phyloP scores from a whole-genome alignment of 192 early-diverging fungal species.

The Oehlia diaphana region DNA sequence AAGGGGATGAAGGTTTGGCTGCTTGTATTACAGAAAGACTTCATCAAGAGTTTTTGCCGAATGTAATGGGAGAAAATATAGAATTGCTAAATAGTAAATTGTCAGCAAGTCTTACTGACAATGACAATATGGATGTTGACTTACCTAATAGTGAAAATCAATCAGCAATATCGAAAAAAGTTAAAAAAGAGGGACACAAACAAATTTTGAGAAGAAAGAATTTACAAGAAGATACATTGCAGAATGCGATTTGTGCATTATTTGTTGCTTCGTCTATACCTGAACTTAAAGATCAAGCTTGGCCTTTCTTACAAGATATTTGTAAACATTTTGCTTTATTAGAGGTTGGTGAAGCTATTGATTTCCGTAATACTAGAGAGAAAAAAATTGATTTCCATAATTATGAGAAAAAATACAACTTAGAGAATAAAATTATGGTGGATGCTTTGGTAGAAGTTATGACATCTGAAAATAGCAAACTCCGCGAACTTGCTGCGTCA shows the following conservation, averaged over 20 bases:
- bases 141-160: background rate
- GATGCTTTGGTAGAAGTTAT: slow-evolving; percentile 79
- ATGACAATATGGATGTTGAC: slow-evolving; percentile 38
- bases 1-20: slow-evolving; percentile 46
- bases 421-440: slow-evolving; percentile 71
- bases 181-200: slow-evolving; percentile 56
- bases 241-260: slow-evolving; percentile 58
- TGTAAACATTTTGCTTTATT: slow-evolving; percentile 78
- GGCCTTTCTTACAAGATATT: slow-evolving; percentile 62
- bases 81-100: background rate
- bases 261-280: slow-evolving; percentile 65
- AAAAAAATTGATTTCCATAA: slow-evolving; percentile 54
- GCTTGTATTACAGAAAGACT: slow-evolving; percentile 29
- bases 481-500: slow-evolving; percentile 65
- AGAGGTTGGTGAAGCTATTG: slow-evolving; percentile 65
- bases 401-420: slow-evolving; percentile 45
- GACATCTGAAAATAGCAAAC: slow-evolving; percentile 61
- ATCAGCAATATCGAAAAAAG: slow-evolving; percentile 24
- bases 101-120: background rate
- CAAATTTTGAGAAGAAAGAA: slow-evolving; percentile 32
- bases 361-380: slow-evolving; percentile 45
- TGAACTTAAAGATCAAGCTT: slow-evolving; percentile 61
- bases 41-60: slow-evolving; percentile 32
- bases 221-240: slow-evolving; percentile 63
- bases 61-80: slow-evolving; percentile 1